Conservation (phyloP, 352 stramenopile species). For the Phytophthora niederhauseri region DNA sequence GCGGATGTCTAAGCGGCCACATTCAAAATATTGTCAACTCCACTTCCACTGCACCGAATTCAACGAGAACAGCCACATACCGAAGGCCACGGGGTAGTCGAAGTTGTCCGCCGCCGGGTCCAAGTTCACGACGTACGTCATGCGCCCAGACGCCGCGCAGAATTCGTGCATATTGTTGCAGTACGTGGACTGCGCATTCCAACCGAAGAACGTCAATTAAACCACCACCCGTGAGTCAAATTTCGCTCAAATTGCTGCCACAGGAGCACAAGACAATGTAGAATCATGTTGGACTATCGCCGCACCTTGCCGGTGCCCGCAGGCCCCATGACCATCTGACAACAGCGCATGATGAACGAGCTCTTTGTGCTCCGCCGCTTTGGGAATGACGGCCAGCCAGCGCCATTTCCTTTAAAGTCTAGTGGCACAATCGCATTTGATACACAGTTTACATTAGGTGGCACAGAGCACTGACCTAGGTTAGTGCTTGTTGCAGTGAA, state of each 20-base stretch:
- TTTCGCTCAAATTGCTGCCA: conserved; percentile 17
- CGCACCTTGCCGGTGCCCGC: conserved; percentile 91
- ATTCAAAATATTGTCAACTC: conserved; percentile 13
- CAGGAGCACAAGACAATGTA: neutral
- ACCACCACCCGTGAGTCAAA: conserved; percentile 12
- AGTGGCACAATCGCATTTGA: neutral
- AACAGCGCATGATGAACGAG: conserved; percentile 76
- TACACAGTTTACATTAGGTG: neutral
- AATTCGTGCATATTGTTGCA: conserved; percentile 95
- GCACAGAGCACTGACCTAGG: neutral
- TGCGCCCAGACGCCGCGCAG: conserved; percentile 78
- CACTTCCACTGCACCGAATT: conserved; percentile 10
- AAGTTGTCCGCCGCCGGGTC: conserved; percentile 95
- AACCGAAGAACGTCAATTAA: conserved; percentile 19
- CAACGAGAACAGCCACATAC: conserved; percentile 48
- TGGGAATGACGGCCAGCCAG: conserved; percentile 28
- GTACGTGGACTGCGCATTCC: conserved; percentile 82
- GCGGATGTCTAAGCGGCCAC: conserved; percentile 83
- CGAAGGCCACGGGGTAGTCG: conserved; percentile 90
- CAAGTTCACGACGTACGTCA: conserved; percentile 97
- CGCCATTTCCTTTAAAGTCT: conserved; percentile 6
- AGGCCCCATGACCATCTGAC: conserved; percentile 93
- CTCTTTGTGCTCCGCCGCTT: conserved; percentile 27
- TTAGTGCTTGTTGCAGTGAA: neutral
- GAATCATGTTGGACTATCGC: neutral